These are phyloP conservation scores for Fusarium oligoseptatum DNA, from an alignment of 2,329 filamentous ascomycete genomes.

Conservation along the genomic window DNA sequence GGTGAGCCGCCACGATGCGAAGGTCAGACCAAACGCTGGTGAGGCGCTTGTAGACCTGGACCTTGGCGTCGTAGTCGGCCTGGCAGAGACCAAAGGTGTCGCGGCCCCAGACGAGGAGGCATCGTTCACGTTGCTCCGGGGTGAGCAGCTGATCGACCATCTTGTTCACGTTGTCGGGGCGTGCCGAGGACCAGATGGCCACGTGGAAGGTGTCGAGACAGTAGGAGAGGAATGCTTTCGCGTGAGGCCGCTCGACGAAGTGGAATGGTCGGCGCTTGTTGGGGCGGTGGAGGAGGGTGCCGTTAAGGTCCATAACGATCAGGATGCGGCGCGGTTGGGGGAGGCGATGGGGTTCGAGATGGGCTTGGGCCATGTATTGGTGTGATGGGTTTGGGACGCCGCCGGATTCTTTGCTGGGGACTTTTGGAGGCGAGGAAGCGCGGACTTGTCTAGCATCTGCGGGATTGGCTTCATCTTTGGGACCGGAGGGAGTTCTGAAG, in stretches of 20 bases:
- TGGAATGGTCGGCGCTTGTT: conserved; percentile 59
- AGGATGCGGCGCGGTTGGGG: conserved; percentile 73
- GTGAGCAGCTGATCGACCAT: conserved; percentile 78
- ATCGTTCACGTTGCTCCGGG: conserved; percentile 61
- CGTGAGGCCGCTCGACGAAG: conserved; percentile 77
- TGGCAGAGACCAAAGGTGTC: conserved; percentile 78
- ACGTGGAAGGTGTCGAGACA: conserved; percentile 81
- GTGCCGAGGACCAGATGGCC: conserved; percentile 92
- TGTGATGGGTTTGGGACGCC: conserved; percentile 72
- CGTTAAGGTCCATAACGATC: conserved; percentile 92
- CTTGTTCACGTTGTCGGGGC: conserved; percentile 75
- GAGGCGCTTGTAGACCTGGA: conserved; percentile 93
- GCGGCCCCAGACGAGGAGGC: conserved; percentile 83
- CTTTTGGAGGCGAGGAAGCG: conserved; percentile 15
- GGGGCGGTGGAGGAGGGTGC: conserved; percentile 84
- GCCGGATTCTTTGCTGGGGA: conserved; percentile 60
- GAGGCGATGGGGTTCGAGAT: conserved; percentile 57
- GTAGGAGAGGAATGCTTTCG: conserved; percentile 78
- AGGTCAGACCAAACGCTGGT: conserved; percentile 75
- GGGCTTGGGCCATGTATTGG: conserved; percentile 71
- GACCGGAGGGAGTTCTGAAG: conserved; percentile 16
- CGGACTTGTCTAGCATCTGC: conserved; percentile 1
- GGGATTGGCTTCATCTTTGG: conserved; percentile 7
- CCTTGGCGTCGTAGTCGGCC: conserved; percentile 75
- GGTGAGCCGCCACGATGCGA: conserved; percentile 59